Conservation (phyloP, 371 early-diverging fungal species). For the Amoeboaphelidium occidentale region DNA sequence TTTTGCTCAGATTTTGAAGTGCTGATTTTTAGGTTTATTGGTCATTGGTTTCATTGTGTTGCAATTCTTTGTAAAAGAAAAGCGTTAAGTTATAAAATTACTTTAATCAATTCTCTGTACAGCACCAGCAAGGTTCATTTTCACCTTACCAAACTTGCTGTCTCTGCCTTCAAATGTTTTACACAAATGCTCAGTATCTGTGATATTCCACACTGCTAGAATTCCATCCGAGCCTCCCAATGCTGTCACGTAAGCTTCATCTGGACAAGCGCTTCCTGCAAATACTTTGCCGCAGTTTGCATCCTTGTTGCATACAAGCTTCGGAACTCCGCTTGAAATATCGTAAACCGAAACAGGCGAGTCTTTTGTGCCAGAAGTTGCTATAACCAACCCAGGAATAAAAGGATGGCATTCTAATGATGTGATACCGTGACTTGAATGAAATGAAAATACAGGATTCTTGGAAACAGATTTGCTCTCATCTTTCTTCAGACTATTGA, state of each 20-base stretch:
- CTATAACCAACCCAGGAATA: neutral
- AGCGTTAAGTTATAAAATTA: constrained; percentile 28
- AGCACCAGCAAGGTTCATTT: too few relatives aligned
- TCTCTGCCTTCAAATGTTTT: constrained; percentile 28
- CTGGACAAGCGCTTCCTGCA: constrained; percentile 46
- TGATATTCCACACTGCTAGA: constrained; percentile 70
- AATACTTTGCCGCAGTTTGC: constrained; percentile 54
- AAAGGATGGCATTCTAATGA: neutral
- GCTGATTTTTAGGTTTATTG: constrained; percentile 32
- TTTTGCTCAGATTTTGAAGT: too few relatives aligned
- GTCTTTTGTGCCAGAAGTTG: constrained; percentile 35
- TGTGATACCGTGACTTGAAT: neutral
- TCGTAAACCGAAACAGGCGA: constrained; percentile 72
- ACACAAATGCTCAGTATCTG: constrained; percentile 52
- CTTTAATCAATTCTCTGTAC: too few relatives aligned
- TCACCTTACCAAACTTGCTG: too few relatives aligned
- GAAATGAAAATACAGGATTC: too few relatives aligned
- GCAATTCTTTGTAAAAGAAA: constrained; percentile 56
- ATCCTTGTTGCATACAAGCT: constrained; percentile 48
- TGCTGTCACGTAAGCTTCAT: constrained; percentile 54
- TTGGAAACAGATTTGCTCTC: too few relatives aligned
- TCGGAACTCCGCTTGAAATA: constrained; percentile 34
- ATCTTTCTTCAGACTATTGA: neutral
- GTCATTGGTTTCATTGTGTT: constrained; percentile 49
- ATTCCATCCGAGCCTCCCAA: constrained; percentile 67